phyloP scores from a whole-genome alignment of 2,329 filamentous ascomycete genomes.

The Aquanectria penicillioides region DNA sequence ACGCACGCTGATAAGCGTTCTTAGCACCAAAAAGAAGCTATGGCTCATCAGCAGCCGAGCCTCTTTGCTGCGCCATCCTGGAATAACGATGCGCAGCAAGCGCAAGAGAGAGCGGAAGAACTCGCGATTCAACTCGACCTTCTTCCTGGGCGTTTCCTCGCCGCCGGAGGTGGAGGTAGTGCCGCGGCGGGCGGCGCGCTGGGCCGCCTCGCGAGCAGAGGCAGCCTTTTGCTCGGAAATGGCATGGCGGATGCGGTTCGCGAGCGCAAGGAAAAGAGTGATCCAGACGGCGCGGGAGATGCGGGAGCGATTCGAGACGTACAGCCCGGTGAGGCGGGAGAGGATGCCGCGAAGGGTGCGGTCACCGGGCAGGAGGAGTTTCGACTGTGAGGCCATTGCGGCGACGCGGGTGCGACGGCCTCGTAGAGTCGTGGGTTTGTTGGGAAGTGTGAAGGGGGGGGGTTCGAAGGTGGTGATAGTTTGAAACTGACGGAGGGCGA shows the following conservation, averaged over 20 bases:
- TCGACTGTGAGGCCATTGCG: conserved; percentile 80
- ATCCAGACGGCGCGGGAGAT: conserved; percentile 88
- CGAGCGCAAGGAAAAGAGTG: conserved; percentile 80
- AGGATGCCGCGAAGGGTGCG: conserved; percentile 73
- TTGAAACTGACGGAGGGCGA: conserved; percentile 15
- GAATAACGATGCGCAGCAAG: conserved; percentile 87
- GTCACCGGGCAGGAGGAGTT: conserved; percentile 69
- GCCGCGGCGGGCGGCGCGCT: conserved; percentile 58
- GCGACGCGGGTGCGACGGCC: conserved; percentile 3
- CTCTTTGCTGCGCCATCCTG: conserved; percentile 90
- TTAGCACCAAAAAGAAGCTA: conserved; percentile 88
- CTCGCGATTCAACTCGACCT: conserved; percentile 92
- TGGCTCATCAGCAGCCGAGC: conserved; percentile 87
- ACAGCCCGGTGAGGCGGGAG: conserved; percentile 74
- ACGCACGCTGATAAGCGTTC: conserved; percentile 93
- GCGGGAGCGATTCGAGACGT: conserved; percentile 80
- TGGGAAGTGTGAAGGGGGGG: background rate
- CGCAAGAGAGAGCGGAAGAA: conserved; percentile 79
- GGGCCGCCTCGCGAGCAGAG: conserved; percentile 72
- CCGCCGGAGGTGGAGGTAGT: conserved; percentile 54
- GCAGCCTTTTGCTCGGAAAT: conserved; percentile 93
- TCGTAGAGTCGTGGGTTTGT: background rate
- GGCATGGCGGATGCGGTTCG: conserved; percentile 89
- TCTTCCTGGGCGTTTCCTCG: conserved; percentile 67
- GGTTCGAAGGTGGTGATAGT: background rate